Evolutionary conservation across 1,284 basidiomycete species (phyloP).

Genomic region (Apiotrichum brassicae): DNA sequence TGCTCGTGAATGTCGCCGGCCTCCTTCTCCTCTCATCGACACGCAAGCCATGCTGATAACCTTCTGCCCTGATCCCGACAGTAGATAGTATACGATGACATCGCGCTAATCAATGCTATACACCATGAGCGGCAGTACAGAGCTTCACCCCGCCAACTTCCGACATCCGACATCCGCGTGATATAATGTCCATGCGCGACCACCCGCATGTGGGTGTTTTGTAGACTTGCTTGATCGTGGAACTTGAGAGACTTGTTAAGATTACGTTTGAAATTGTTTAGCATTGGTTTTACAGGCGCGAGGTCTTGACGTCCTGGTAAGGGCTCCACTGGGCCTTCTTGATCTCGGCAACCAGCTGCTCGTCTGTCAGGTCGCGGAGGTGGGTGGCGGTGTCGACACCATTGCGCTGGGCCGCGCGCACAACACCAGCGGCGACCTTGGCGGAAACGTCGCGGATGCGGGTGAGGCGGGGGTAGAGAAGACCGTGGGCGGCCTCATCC

Average conservation of each 20-base stretch:
- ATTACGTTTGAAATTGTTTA: not conserved
- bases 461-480: constrained; percentile 69
- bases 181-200: constrained; percentile 1
- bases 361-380: constrained; percentile 28
- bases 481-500: constrained; percentile 60
- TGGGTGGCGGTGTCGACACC: constrained; percentile 41
- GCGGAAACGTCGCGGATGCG: constrained; percentile 79
- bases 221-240: not conserved
- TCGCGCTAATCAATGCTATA: constrained; percentile 5
- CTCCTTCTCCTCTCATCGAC: no score
- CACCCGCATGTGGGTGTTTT: constrained; percentile 1
- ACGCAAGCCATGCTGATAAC: no score
- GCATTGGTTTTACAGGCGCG: constrained; percentile 14
- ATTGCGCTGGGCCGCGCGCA: constrained; percentile 68
- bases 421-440: constrained; percentile 64
- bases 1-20: no score
- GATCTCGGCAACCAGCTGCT: constrained; percentile 26
- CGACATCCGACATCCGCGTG: not conserved
- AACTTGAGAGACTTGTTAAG: not conserved
- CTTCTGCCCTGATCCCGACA: no score
- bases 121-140: constrained; percentile 1
- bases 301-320: constrained; percentile 4
- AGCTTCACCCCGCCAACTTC: not conserved
- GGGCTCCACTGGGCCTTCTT: constrained; percentile 31
- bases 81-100: constrained; percentile 2